Base-by-base conservation (phyloP, 495 filamentous ascomycete genomes). In the Tuber brumale region DNA sequence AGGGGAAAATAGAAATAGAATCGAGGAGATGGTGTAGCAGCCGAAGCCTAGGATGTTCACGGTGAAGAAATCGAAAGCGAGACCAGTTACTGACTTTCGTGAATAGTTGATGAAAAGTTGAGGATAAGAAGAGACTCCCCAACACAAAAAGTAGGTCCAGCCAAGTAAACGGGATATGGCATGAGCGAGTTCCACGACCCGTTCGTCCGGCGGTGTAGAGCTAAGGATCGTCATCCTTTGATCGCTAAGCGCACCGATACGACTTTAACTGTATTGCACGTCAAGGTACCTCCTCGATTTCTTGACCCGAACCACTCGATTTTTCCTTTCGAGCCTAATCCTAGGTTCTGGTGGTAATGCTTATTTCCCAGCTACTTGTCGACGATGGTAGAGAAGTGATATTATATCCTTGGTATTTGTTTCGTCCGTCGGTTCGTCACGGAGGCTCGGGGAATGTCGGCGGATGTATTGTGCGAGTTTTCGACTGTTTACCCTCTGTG, bases 121-220 rank as follows among this genome's bases (percentile, higher is more conserved):
- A 2, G 96, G 95, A 83, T 97, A 99, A 85, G 97, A 98, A 19
- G 93, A 97, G 57, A 91, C 83, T 1, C 91, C 92, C 94, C 94
- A 96, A 82, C 88, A 89, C n/a, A 90, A 72, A 75, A 89, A 90
- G 84, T 91, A 91, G 74, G 86, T 75, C 87, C 89, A 89, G 77
- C 89, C 89, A 70, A 90, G 86, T 0, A 88, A 21, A 74, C 80
- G 82, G n/a, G 89, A 91, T 16, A 89, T 42, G n/a, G 72, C 74
- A 12, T 69, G 72, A 61, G 74, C 48, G 44, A 82, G 70, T 21
- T 61, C 42, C 57, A 66, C 57, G 27, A 35, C 27, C 14, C 31
- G 57, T 66, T 66, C 31, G 57, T 66, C 57, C 27, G 27, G 27
- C 57, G 27, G 6, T 35, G 27, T 35, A 66, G 27, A 66, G 57